Base-by-base conservation (phyloP, 257 asterid genomes). In the Misopates orontium region DNA sequence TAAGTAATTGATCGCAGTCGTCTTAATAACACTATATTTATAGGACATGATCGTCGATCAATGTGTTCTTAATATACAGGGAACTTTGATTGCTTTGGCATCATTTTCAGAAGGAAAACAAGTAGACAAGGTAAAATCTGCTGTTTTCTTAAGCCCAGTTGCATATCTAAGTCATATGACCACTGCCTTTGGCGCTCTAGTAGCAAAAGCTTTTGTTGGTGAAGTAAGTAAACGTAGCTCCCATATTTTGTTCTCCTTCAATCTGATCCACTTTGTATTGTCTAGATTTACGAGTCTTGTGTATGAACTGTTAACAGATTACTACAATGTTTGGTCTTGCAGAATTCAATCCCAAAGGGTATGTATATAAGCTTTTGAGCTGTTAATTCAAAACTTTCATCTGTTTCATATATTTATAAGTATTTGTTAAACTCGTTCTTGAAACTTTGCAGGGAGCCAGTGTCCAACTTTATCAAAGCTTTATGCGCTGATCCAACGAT, bases 21-120 rank as follows among this genome's bases (percentile, higher is more conserved):
- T 53, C 32, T 39, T 1, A 18, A 12, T 11, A 60, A 55, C 20
- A 14, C 42, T 36, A 36, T 3, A 36, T 8, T 14, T 22, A 12
- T 20, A 24, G 4, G 8, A 28, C 36, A 7, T 28, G 3, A 28
- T 2, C 6, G 20, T 49, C 24, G 10, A n/a, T 13, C 0, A 28
- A 42, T 36, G 42, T 36, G n/a, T n/a, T n/a, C n/a, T 36, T 8
- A 36, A 36, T 10, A 36, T 16, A 21, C 75, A 90, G 97, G 97
- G 97, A 28, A 87, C 90, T 10, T 64, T 87, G 84, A 73, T 83
- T 24, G 89, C 88, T 22, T 74, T 89, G 82, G 81, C 83, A 19
- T 62, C 80, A 3, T 71, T 89, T 31, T 75, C 95, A 0, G 76
- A 85, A 65, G 83, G 94, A 57, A 83, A 52, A 55, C 67, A 67